Evolutionary conservation across 306 rosid species (phyloP), one percentile per base, ranked within the genome.

Genomic region (Vachellia collinsii): DNA sequence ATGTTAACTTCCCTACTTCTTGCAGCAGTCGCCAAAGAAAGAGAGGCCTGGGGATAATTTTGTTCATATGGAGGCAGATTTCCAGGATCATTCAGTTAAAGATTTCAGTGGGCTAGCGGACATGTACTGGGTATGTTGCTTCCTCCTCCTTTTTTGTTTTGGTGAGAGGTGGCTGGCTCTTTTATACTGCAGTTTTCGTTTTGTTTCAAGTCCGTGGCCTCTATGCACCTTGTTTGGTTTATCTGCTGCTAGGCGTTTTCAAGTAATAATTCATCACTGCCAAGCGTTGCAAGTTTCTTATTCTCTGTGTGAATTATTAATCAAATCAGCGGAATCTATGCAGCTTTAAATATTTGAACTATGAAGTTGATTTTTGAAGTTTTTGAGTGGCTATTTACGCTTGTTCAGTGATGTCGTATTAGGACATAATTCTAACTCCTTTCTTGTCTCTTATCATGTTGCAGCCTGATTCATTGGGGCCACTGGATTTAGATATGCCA

Each of bases 381-480:
- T 62, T 12, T 72, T 17, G 25, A 23, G 75, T 23, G 47, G 14
- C 58, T 75, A 39, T 58, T 66, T 70, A 56, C 59, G 22, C 62
- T 13, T 43, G 65, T 62, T 50, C 42, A 23, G n/a, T 50, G 14
- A 8, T 22, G 19, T 22, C 64, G 12, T 23, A 20, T 54, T 54
- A 1, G 37, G 11, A 56, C 77, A 44, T 17, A 51, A 25, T 66
- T 51, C 19, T 17, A 16, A 65, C 23, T 51, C 29, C 41, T 83
- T 68, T 74, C 67, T 82, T 16, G 1, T 74, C 67, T 68, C 59
- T 29, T 64, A 50, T 80, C 23, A 25, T 67, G 68, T 86, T 78
- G 86, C 96, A 95, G 99, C 98, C 98, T 58, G 99, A 93, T 82
- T 95, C 99, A 50, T 77, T 95, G 82, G 98, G 96, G 46, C 98